Percentiles rank a stretch among this genome's conserved stretches.
Evolutionary conservation across 2,329 filamentous ascomycete species (phyloP).

Genomic region (Raffaelea albimanens): DNA sequence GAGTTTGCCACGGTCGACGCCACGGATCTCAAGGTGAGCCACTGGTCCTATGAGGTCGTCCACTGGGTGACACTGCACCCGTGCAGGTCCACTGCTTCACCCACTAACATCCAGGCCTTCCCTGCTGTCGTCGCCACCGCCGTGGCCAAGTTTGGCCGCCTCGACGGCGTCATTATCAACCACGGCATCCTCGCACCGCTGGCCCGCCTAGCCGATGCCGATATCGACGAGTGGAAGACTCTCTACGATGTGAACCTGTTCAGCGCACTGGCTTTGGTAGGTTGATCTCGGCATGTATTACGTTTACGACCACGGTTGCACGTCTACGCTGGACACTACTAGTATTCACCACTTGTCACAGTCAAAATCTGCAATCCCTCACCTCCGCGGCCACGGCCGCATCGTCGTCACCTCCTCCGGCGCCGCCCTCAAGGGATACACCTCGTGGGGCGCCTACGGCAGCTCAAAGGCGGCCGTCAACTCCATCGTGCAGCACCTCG

Average conservation of each 20-base stretch:
- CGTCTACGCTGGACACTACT: no score
- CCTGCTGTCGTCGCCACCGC: conserved; percentile 56
- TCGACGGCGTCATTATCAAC: conserved; percentile 82
- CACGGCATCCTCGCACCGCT: conserved; percentile 77
- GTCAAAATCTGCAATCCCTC: conserved; percentile 61
- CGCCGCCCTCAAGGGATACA: conserved; percentile 56
- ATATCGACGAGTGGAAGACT: conserved; percentile 64
- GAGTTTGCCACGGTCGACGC: conserved; percentile 48
- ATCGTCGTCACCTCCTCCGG: conserved; percentile 76
- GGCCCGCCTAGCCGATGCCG: conserved; percentile 55
- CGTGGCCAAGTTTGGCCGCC: conserved; percentile 53
- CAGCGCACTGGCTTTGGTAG: conserved; percentile 67
- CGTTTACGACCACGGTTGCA: no score
- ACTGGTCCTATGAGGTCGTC: no score
- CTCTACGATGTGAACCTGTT: conserved; percentile 83
- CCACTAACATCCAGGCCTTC: conserved; percentile 33
- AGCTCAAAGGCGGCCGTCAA: conserved; percentile 78
- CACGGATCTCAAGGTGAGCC: conserved; percentile 21
- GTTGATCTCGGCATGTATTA: no score
- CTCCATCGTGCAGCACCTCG: conserved; percentile 64
- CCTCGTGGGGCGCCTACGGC: conserved; percentile 72
- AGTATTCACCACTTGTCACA: no score
- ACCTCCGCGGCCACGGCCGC: conserved; percentile 59
- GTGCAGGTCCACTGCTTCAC: not conserved
- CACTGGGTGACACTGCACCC: conserved; percentile 2